These are phyloP conservation scores for Tephrocybe sp. DNA, from an alignment of 768 basidiomycete genomes.

Conservation along the genomic window DNA sequence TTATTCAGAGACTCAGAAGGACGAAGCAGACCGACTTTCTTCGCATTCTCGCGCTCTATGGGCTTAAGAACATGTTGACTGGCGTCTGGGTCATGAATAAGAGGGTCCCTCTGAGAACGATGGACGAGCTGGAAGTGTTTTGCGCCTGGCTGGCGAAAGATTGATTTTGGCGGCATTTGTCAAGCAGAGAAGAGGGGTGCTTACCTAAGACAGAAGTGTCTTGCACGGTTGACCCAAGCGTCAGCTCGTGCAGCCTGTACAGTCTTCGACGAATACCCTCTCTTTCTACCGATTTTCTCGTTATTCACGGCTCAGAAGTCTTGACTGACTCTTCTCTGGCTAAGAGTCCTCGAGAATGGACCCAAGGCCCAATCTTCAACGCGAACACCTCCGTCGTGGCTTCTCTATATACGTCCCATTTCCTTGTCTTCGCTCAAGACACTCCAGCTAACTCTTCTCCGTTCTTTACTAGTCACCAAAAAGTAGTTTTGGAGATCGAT, in stretches of 20 bases:
- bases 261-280: conserved; percentile 12
- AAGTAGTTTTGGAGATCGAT: conserved; percentile 91
- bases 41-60: conserved; percentile 68
- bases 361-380: conserved; percentile 57
- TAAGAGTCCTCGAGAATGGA: conserved; percentile 36
- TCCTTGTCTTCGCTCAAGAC: conserved; percentile 22
- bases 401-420: conserved; percentile 82
- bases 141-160: conserved; percentile 86
- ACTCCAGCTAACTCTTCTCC: conserved; percentile 39
- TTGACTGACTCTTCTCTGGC: conserved; percentile 26
- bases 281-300: conserved; percentile 6
- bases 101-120: conserved; percentile 91
- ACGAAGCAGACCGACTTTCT: conserved; percentile 45
- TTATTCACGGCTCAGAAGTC: conserved; percentile 21
- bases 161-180: conserved; percentile 74
- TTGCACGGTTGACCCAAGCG: conserved; percentile 16
- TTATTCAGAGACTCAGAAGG: conserved; percentile 12
- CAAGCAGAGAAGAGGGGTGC: conserved; percentile 20
- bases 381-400: conserved; percentile 78
- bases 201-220: conserved; percentile 36
- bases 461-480: conserved; percentile 89
- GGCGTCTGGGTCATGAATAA: conserved; percentile 90
- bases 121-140: conserved; percentile 97
- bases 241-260: conserved; percentile 11
- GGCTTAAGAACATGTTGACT: conserved; percentile 86